Evolutionary conservation across 306 rosid species (phyloP).

Genomic region (Chamaecrista fasciculata): DNA sequence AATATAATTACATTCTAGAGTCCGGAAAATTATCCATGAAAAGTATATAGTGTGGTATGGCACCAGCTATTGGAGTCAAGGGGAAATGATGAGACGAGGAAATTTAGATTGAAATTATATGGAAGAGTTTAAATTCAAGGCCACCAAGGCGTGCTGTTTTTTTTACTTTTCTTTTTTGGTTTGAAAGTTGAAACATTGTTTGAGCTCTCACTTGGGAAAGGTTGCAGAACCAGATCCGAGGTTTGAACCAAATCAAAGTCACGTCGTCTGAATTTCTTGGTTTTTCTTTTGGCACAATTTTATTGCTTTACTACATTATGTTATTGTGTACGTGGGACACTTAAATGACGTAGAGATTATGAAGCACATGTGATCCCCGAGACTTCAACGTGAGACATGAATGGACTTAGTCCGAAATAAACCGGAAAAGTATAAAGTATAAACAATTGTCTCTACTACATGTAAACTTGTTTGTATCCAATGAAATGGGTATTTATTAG

Average conservation of each 20-base stretch:
- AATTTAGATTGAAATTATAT: neutral
- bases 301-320: neutral
- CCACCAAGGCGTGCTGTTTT: too few relatives aligned
- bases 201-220: neutral
- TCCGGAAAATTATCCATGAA: too few relatives aligned
- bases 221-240: neutral
- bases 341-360: neutral
- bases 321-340: neutral
- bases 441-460: too few relatives aligned
- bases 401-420: neutral
- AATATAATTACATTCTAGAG: too few relatives aligned
- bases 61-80: neutral
- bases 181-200: neutral
- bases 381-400: neutral
- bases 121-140: neutral
- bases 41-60: neutral
- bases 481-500: neutral
- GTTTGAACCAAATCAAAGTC: neutral
- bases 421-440: too few relatives aligned
- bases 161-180: too few relatives aligned
- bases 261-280: neutral
- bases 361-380: neutral
- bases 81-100: neutral
- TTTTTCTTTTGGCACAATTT: too few relatives aligned
- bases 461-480: neutral